Conservation (phyloP, 2,329 filamentous ascomycete species). For the Pseudocercospora fijiensis region DNA sequence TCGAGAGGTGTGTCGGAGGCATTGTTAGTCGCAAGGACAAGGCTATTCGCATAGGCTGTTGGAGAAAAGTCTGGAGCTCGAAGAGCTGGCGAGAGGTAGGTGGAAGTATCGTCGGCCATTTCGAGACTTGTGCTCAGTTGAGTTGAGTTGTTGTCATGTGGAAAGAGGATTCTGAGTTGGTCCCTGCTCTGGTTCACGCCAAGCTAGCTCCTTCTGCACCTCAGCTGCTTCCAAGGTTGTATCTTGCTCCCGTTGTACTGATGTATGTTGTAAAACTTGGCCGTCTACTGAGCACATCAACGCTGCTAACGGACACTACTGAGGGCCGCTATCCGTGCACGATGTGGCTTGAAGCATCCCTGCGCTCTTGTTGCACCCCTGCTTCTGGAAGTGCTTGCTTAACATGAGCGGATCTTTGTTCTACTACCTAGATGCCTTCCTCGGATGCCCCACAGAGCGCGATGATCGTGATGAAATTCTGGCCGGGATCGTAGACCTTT, state of each 20-base stretch:
- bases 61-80: constrained; percentile 64
- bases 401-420: background rate
- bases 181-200: background rate
- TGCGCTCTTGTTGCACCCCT: no score
- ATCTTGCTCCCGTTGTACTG: no score
- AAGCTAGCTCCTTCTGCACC: background rate
- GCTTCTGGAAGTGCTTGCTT: background rate
- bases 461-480: background rate
- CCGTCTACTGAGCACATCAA: no score
- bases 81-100: constrained; percentile 18
- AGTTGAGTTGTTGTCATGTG: background rate
- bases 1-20: constrained; percentile 85
- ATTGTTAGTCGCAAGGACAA: constrained; percentile 90
- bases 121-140: background rate
- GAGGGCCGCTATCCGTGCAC: no score
- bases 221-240: background rate
- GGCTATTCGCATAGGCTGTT: constrained; percentile 77
- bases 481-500: background rate
- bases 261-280: no score
- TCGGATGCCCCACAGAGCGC: background rate
- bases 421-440: background rate
- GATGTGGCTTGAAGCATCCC: no score
- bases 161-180: background rate
- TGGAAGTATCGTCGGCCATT: constrained; percentile 14
- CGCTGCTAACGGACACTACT: no score